A percentile compares a stretch with the other conserved stretches of the same genome.
Evolutionary conservation across 176 grass and related monocot genomes (phyloP).

Genomic region (Carex scoparia): DNA sequence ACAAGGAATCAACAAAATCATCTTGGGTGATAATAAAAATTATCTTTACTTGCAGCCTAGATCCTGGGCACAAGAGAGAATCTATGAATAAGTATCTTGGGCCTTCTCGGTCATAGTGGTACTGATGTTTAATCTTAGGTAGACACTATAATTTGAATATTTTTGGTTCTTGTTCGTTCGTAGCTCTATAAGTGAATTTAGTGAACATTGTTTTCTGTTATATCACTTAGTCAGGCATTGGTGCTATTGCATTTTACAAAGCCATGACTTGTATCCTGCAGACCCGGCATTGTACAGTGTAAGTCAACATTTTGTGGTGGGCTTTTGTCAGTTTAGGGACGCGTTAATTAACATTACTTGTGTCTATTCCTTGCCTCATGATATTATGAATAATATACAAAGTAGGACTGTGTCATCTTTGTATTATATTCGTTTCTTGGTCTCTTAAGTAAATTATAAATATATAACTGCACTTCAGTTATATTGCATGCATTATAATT

Average conservation of each 20-base stretch:
- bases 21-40: constrained; percentile 1
- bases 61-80: constrained; percentile 96
- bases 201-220: not conserved
- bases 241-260: not conserved
- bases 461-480: too few relatives aligned
- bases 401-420: too few relatives aligned
- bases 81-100: constrained; percentile 77
- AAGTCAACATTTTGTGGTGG: constrained; percentile 18
- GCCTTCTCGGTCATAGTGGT: constrained; percentile 48
- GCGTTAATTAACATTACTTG: too few relatives aligned
- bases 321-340: too few relatives aligned
- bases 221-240: constrained; percentile 14
- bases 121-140: constrained; percentile 8
- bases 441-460: too few relatives aligned
- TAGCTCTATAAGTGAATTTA: constrained; percentile 21
- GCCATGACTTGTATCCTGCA: not conserved
- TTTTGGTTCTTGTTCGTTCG: not conserved
- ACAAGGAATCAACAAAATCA: not conserved
- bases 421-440: too few relatives aligned
- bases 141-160: not conserved
- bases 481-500: too few relatives aligned
- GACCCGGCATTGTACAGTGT: constrained; percentile 32
- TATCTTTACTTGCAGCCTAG: constrained; percentile 52
- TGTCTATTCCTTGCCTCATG: too few relatives aligned
- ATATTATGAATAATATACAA: too few relatives aligned